Evolutionary conservation across 2,329 filamentous ascomycete species (phyloP).

Genomic region (Uncinocarpus reesii): DNA sequence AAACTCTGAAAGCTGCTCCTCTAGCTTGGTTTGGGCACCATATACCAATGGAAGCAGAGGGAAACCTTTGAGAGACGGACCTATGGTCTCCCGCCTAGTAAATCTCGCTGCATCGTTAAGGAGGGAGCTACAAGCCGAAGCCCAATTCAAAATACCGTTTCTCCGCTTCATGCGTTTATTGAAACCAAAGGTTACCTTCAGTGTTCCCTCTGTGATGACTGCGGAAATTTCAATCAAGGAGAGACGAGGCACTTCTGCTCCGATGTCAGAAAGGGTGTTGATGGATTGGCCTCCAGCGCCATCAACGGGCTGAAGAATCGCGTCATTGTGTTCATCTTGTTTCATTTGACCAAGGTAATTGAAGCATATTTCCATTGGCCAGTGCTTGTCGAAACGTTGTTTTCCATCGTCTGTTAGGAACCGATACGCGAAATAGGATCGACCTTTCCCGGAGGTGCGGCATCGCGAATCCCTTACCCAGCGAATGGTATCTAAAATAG

Average conservation of each 20-base stretch:
- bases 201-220: constrained; percentile 5
- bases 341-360: constrained; percentile 34
- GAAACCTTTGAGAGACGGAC: background rate
- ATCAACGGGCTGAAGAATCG: constrained; percentile 23
- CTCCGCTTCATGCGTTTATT: constrained; percentile 13
- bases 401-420: constrained; percentile 21
- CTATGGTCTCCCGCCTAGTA: background rate
- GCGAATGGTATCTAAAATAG: constrained; percentile 26
- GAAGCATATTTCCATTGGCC: constrained; percentile 37
- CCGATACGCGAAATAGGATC: constrained; percentile 30
- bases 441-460: constrained; percentile 25
- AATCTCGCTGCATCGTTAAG: constrained; percentile 6
- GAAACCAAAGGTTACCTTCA: constrained; percentile 14
- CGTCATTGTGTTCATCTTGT: constrained; percentile 37
- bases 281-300: constrained; percentile 13
- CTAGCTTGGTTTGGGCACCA: constrained; percentile 11
- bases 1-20: constrained; percentile 9
- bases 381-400: constrained; percentile 28
- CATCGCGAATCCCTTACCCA: constrained; percentile 33
- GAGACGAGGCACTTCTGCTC: constrained; percentile 13
- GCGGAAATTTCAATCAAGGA: constrained; percentile 16
- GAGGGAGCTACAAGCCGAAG: constrained; percentile 8
- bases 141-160: constrained; percentile 12
- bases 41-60: constrained; percentile 14
- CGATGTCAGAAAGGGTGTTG: constrained; percentile 15